A percentile compares a stretch with the other conserved stretches of the same genome.
Evolutionary conservation across 1,284 basidiomycete genomes (phyloP).

Genomic region (Papiliotrema nemorosa): DNA sequence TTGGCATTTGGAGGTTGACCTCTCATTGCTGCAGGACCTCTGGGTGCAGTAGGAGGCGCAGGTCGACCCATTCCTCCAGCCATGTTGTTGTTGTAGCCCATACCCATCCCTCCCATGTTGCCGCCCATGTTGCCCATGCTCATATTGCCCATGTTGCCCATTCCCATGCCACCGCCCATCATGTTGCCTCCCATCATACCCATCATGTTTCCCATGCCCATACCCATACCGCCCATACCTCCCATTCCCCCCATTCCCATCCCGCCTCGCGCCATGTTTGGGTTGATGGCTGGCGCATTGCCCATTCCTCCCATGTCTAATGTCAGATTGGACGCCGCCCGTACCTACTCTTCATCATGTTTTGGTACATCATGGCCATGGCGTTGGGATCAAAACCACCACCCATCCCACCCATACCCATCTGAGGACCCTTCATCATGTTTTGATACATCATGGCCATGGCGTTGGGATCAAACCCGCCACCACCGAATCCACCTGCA

Average conservation of each 20-base stretch:
- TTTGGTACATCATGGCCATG: slow-evolving; percentile 57
- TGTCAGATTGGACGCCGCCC: neutral
- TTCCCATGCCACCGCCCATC: slow-evolving; percentile 53
- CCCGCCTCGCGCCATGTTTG: slow-evolving; percentile 48
- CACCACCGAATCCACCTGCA: slow-evolving; percentile 22
- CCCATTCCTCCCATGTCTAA: slow-evolving; percentile 33
- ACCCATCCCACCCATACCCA: slow-evolving; percentile 25
- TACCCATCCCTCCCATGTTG: slow-evolving; percentile 45
- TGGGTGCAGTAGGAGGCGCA: slow-evolving; percentile 44
- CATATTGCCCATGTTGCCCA: slow-evolving; percentile 47
- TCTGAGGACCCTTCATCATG: slow-evolving; percentile 48
- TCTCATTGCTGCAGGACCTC: slow-evolving; percentile 52
- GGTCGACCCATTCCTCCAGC: slow-evolving; percentile 2
- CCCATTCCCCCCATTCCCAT: slow-evolving; percentile 52
- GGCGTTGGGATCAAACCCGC: slow-evolving; percentile 52
- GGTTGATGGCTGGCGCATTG: slow-evolving; percentile 47
- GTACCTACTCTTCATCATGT: slow-evolving; percentile 51
- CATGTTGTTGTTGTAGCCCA: slow-evolving; percentile 8
- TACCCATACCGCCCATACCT: slow-evolving; percentile 55
- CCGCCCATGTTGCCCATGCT: slow-evolving; percentile 13
- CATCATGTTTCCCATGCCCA: slow-evolving; percentile 54
- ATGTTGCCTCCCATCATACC: slow-evolving; percentile 38
- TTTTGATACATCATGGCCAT: slow-evolving; percentile 57
- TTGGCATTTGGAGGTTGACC: slow-evolving; percentile 51
- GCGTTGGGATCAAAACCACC: slow-evolving; percentile 52